These are phyloP conservation scores for Penicillium coprophilum DNA, from an alignment of 495 filamentous ascomycete genomes.

Conservation along the genomic window DNA sequence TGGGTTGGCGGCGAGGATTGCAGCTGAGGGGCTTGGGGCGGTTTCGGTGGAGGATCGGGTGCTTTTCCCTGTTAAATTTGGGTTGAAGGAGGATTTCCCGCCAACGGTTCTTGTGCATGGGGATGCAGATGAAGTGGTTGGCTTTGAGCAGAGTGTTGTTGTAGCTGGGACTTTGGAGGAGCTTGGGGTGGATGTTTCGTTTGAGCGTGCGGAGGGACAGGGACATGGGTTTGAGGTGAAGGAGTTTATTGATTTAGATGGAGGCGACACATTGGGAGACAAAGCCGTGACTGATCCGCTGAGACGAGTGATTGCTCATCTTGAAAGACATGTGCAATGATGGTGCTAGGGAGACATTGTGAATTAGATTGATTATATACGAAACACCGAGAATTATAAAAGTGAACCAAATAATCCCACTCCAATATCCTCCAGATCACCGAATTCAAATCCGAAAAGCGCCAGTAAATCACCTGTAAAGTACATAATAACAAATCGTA, in stretches of 20 bases:
- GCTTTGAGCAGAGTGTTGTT: slow-evolving; percentile 4
- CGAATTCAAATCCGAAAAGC: slow-evolving; percentile 1
- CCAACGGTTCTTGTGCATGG: slow-evolving; percentile 14
- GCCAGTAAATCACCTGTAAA: slow-evolving; percentile 1
- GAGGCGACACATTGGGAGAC: neutral
- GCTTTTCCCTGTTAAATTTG: slow-evolving; percentile 6
- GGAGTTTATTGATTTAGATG: neutral
- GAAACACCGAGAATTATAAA: neutral
- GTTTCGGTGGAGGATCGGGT: neutral
- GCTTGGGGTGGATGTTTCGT: slow-evolving; percentile 4
- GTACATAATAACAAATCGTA: neutral
- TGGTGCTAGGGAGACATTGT: neutral
- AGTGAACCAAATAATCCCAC: neutral
- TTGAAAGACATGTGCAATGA: slow-evolving; percentile 1
- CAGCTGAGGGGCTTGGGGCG: neutral
- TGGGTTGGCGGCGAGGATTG: slow-evolving; percentile 1
- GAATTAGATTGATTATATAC: slow-evolving; percentile 6
- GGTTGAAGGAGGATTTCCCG: neutral
- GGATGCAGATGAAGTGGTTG: slow-evolving; percentile 8
- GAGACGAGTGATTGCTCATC: neutral
- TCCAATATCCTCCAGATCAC: neutral
- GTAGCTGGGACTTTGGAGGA: slow-evolving; percentile 2
- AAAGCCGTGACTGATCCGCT: neutral
- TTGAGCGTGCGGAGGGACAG: slow-evolving; percentile 6
- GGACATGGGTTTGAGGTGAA: slow-evolving; percentile 11